phyloP scores from a whole-genome alignment of 148 eudicot species.

The Nepenthes gracilis region DNA sequence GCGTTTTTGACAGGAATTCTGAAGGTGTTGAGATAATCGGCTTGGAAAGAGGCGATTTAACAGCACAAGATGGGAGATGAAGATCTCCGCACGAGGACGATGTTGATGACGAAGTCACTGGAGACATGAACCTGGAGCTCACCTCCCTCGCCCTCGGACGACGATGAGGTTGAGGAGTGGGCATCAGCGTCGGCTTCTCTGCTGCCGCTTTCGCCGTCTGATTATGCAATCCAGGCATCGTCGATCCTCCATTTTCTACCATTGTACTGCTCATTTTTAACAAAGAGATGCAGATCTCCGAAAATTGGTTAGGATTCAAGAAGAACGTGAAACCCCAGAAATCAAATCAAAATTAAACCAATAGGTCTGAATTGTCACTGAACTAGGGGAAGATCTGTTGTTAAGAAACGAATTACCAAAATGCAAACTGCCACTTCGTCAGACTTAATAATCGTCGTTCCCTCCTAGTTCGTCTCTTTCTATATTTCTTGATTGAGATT shows the following conservation, averaged over 20 bases:
- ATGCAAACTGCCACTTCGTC: too few species aligned
- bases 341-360: too few species aligned
- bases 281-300: background rate
- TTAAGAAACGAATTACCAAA: too few species aligned
- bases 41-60: conserved; percentile 8
- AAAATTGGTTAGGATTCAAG: background rate
- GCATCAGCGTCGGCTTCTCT: conserved; percentile 5
- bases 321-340: background rate
- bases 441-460: too few species aligned
- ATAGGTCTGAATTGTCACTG: too few species aligned
- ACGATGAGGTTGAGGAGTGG: conserved; percentile 37
- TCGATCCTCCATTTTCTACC: background rate
- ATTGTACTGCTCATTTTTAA: conserved; percentile 1
- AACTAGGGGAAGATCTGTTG: too few species aligned
- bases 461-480: too few species aligned
- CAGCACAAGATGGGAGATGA: conserved; percentile 2
- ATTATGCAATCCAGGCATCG: background rate
- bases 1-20: conserved; percentile 7
- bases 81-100: conserved; percentile 11
- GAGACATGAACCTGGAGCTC: conserved; percentile 78
- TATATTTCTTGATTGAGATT: too few species aligned
- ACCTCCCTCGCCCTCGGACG: conserved; percentile 79
- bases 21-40: conserved; percentile 21
- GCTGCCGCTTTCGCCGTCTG: background rate
- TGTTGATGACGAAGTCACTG: conserved; percentile 24